Base-by-base conservation (phyloP, 306 rosid species). In the Vachellia collinsii region DNA sequence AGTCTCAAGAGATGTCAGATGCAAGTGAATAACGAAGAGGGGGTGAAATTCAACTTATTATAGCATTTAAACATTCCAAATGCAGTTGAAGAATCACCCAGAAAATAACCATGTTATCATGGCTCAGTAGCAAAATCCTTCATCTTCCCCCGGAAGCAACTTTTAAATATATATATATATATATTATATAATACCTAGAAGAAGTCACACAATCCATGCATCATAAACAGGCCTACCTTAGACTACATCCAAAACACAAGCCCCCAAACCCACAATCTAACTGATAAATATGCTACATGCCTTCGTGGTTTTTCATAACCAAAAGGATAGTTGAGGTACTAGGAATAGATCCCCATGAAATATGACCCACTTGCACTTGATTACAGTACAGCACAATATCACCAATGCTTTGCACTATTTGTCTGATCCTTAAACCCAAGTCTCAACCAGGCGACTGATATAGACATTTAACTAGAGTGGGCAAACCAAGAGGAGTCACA, bases 401-500 rank as follows among this genome's bases (percentile, higher is more conserved):
- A 46, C 25, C 51, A 17, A 25, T 25, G 19, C 12, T 76, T 44
- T 12, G 43, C 37, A 56, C 68, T 39, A 78, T 70, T 47, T 61
- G 36, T 37, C 41, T 64, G 67, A 62, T 67, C 75, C 71, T 81
- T 78, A 42, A 78, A 41, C 44, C 77, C 75, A 81, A 16, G 47
- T 79, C 77, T 73, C 23, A 59, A 71, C 44, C 36, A 61, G 63
- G 69, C 65, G 7, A 50, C 72, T 82, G 61, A 17, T 22, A 69
- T 69, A 78, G 11, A 43, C 37, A 69, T 54, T 54, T 54, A 19
- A 54, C 61, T n/a, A 53, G 22, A 53, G 22, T 54, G 61, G 25
- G 61, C 3, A 54, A 51, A 51, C 58, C 58, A 51, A 51, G 58
- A 51, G 58, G 8, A 16, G 9, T 51, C 22, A n/a, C 61, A 19